A percentile compares a stretch with the other conserved stretches of the same genome.
Evolutionary conservation across 192 early-diverging fungal genomes (phyloP).

Genomic region (Podila epicladia): DNA sequence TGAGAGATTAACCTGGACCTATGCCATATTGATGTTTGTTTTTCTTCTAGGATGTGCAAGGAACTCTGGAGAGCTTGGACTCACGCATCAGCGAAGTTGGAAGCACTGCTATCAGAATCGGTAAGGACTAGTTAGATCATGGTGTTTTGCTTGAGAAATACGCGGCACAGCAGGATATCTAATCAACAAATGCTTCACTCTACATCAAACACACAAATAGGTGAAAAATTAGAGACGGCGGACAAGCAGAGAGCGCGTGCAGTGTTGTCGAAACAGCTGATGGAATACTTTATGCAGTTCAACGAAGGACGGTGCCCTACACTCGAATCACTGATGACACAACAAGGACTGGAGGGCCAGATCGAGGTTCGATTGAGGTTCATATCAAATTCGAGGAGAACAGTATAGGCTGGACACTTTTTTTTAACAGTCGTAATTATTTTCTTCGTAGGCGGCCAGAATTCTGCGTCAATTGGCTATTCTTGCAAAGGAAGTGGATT

Average conservation of each 20-base stretch:
- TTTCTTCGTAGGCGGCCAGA: slow-evolving; percentile 73
- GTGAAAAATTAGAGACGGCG: slow-evolving; percentile 97
- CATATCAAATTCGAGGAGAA: not conserved
- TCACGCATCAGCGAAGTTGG: slow-evolving; percentile 90
- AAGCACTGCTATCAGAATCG: slow-evolving; percentile 96
- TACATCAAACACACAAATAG: slow-evolving; percentile 36
- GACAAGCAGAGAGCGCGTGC: slow-evolving; percentile 92
- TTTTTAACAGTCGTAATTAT: not conserved
- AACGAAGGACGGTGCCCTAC: slow-evolving; percentile 77
- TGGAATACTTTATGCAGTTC: slow-evolving; percentile 94
- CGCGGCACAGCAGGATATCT: too few relatives aligned
- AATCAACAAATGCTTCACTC: not conserved
- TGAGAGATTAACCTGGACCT: too few relatives aligned
- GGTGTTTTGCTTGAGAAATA: too few relatives aligned
- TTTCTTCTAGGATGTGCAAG: slow-evolving; percentile 79
- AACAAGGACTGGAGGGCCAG: slow-evolving; percentile 85
- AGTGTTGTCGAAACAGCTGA: slow-evolving; percentile 87
- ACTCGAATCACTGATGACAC: slow-evolving; percentile 77
- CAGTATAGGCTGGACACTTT: too few relatives aligned
- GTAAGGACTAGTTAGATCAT: slow-evolving; percentile 35
- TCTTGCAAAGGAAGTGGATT: slow-evolving; percentile 85
- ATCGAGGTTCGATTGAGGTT: slow-evolving; percentile 62
- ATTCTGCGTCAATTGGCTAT: slow-evolving; percentile 86
- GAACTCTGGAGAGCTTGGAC: slow-evolving; percentile 89
- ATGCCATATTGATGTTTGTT: not conserved